Evolutionary conservation across 2,329 filamentous ascomycete species (phyloP).

Genomic region (Ascochyta lentis): DNA sequence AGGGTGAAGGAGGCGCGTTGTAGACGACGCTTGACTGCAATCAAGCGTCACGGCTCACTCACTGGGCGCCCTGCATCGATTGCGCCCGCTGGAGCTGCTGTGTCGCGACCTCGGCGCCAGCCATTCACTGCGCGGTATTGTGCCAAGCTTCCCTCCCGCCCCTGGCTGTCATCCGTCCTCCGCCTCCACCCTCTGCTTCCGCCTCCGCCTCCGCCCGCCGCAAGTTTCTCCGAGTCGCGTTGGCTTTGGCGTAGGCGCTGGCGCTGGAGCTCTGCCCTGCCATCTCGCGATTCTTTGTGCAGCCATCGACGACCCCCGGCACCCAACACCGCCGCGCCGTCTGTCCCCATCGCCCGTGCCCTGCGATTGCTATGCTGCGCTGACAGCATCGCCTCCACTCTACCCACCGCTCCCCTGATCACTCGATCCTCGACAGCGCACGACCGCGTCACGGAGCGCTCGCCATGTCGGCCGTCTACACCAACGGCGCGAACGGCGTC

Average conservation of each 20-base stretch:
- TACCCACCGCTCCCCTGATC: slow-evolving; percentile 3
- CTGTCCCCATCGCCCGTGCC: slow-evolving; percentile 4
- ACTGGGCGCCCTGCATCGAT: not conserved
- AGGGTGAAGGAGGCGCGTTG: slow-evolving; percentile 1
- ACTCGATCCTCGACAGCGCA: slow-evolving; percentile 11
- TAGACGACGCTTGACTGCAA: not conserved
- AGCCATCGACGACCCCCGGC: slow-evolving; percentile 25
- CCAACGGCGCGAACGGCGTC: slow-evolving; percentile 57
- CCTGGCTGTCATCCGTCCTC: not conserved
- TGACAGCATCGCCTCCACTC: slow-evolving; percentile 15
- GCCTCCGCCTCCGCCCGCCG: slow-evolving; percentile 13
- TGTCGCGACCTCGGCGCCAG: not conserved
- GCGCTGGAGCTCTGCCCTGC: slow-evolving; percentile 4
- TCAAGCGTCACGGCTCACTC: no score
- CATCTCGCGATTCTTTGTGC: slow-evolving; percentile 22
- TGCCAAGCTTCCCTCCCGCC: not conserved
- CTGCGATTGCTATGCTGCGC: slow-evolving; percentile 35
- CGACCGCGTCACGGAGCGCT: slow-evolving; percentile 22
- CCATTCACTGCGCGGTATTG: not conserved
- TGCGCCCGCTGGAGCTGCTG: not conserved
- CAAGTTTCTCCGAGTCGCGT: slow-evolving; percentile 23
- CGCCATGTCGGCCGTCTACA: slow-evolving; percentile 60
- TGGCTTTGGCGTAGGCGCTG: not conserved
- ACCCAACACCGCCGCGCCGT: slow-evolving; percentile 24
- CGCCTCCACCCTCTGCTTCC: not conserved